A percentile compares a stretch with the other conserved stretches of the same genome.
phyloP scores from a whole-genome alignment of 2,329 filamentous ascomycete species.

The Hypoxylon sp. region DNA sequence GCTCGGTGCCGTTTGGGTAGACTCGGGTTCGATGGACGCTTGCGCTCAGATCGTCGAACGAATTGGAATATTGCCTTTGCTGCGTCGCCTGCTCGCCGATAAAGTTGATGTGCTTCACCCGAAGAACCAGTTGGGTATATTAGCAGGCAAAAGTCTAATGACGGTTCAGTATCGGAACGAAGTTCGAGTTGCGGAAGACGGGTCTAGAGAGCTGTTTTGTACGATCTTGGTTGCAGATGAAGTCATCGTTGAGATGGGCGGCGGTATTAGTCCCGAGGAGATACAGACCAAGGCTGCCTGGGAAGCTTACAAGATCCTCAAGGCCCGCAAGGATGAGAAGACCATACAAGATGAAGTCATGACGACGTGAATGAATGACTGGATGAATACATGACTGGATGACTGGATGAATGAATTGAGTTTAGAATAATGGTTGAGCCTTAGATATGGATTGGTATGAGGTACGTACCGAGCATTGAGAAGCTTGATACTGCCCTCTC shows the following conservation, averaged over 20 bases:
- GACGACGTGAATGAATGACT: not conserved
- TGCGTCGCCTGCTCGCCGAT: slow-evolving; percentile 71
- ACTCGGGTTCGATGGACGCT: slow-evolving; percentile 70
- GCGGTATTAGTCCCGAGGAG: slow-evolving; percentile 64
- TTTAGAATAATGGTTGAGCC: not conserved
- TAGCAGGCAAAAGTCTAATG: slow-evolving; percentile 60
- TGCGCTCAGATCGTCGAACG: slow-evolving; percentile 72
- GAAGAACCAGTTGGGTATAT: slow-evolving; percentile 75
- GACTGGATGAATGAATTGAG: slow-evolving; percentile 12
- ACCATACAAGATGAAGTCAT: not conserved
- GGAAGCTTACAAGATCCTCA: slow-evolving; percentile 53
- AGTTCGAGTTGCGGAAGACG: slow-evolving; percentile 43
- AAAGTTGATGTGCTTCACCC: slow-evolving; percentile 70
- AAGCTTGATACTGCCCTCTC: not conserved
- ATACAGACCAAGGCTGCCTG: slow-evolving; percentile 68
- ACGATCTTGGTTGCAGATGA: slow-evolving; percentile 62
- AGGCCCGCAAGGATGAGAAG: not conserved
- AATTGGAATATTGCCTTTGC: slow-evolving; percentile 73
- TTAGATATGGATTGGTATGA: no score
- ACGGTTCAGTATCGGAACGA: slow-evolving; percentile 67
- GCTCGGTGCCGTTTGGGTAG: slow-evolving; percentile 86
- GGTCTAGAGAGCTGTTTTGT: slow-evolving; percentile 54
- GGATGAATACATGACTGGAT: slow-evolving; percentile 22
- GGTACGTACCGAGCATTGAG: not conserved
- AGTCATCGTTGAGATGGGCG: slow-evolving; percentile 59